Evolutionary conservation across 768 basidiomycete genomes (phyloP).

Genomic region (Roridomyces roridus): DNA sequence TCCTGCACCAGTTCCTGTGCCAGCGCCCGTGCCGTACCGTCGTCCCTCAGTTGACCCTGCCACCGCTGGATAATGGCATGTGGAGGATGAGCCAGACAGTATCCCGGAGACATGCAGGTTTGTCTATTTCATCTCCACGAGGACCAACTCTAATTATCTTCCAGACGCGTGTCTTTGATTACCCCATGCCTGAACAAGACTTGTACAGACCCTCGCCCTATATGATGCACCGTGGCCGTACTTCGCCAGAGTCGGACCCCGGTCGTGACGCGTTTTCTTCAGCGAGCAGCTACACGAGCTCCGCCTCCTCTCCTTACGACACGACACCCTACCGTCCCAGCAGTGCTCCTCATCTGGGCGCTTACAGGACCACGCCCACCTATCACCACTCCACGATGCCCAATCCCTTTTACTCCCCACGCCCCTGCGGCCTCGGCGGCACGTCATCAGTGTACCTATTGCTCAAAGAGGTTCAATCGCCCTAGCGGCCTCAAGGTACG

Average conservation of each 20-base stretch:
- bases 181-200: slow-evolving; percentile 5
- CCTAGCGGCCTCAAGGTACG: slow-evolving; percentile 63
- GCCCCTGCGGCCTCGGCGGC: slow-evolving; percentile 27
- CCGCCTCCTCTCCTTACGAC: slow-evolving; percentile 21
- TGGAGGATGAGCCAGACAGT: slow-evolving; percentile 17
- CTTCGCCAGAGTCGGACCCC: slow-evolving; percentile 23
- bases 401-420: slow-evolving; percentile 24
- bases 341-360: slow-evolving; percentile 25
- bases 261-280: slow-evolving; percentile 22
- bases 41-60: slow-evolving; percentile 23
- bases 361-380: slow-evolving; percentile 17
- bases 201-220: slow-evolving; percentile 13
- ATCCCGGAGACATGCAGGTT: slow-evolving; percentile 17
- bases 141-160: neutral
- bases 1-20: too few relatives aligned
- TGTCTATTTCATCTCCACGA: too few relatives aligned
- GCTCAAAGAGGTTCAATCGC: slow-evolving; percentile 63
- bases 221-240: slow-evolving; percentile 18
- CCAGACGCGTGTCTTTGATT: slow-evolving; percentile 7
- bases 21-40: slow-evolving; percentile 19
- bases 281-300: slow-evolving; percentile 27
- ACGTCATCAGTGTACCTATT: slow-evolving; percentile 61
- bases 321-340: slow-evolving; percentile 23
- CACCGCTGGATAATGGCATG: slow-evolving; percentile 22
- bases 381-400: slow-evolving; percentile 11